Base-by-base conservation (phyloP, 2,329 filamentous ascomycete species). In the Epichloe coenophiala region DNA sequence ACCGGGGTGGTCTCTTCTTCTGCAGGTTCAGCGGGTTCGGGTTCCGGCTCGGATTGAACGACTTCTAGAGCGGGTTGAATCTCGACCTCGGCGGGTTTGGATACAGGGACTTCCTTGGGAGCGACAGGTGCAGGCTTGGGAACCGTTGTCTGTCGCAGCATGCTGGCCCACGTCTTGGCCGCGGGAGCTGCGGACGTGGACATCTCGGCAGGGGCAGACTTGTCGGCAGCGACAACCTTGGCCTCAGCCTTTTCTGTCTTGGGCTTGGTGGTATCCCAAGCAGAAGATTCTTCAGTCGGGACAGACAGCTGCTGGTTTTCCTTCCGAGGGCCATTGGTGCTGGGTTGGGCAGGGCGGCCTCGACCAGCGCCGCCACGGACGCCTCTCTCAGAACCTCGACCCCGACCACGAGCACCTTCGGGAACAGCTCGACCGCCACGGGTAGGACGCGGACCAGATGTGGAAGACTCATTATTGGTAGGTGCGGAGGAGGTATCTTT, bases 131-230 rank as follows among this genome's bases (percentile, higher is more conserved):
- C 70, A 40, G 76, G 71, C 70, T 84, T 84, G 41, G 73, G 75
- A 43, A 64, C 67, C 42, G 76, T 72, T 37, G 81, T 72, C 63
- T 78, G 72, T 60, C 77, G 78, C 55, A 88, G 78, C 75, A 89
- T 83, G 67, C 83, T 86, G 38, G 85, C 85, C 85, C 85, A 89
- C 27, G 80, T 83, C 71, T 81, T 83, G 51, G 65, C 64, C 53
- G 65, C 64, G 41, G 70, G 60, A 50, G 67, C 63, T 51, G 69
- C 62, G 49, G 69, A 59, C 57, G 70, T 62, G 49, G 68, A 59
- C 21, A 68, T 56, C 53, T 73, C 68, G 48, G 66, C 56, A 52
- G 65, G 56, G 53, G 64, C 59, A 41, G 65, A 54, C 48, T 64
- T 59, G 23, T 65, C 65, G 44, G 63, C 60, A 50, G 62, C 45